Evolutionary conservation across 768 basidiomycete genomes (phyloP), one percentile per base, ranked within the genome.

Genomic region (Pisolithus marmoratus): DNA sequence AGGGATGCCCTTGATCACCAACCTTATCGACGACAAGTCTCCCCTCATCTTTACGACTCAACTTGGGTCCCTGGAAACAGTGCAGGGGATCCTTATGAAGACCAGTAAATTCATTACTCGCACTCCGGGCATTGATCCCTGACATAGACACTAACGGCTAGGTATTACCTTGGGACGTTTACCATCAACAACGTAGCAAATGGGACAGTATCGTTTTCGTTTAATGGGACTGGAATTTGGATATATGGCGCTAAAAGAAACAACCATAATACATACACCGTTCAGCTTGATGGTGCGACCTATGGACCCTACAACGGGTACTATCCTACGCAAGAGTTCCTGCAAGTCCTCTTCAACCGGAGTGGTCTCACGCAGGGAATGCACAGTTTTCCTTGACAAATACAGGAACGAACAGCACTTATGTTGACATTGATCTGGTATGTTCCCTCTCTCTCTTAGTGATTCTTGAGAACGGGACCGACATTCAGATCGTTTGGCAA

Each of bases 341-440:
- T 79, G 56, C n/a, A n/a, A n/a, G n/a, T n/a, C n/a, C n/a, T n/a
- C n/a, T n/a, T n/a, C n/a, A n/a, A n/a, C n/a, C n/a, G n/a, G n/a
- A n/a, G n/a, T n/a, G n/a, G n/a, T n/a, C n/a, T n/a, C n/a, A 38
- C 49, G 3, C 63, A 72, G 38, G 70, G 55, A 4, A 48, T 36
- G 22, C 80, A 81, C 62, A 62, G 0, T 62, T 80, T 3, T 55
- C 47, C 14, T 3, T 69, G 42, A 67, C 57, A 45, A 67, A 67
- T 38, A 71, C 63, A 3, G 66, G 75, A 27, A 59, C 63, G 3
- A 72, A 71, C 48, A 41, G 19, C 5, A 19, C 40, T 20, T 68
- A 62, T 38, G 57, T 81, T 43, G 80, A 77, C 57, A 61, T 81
- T 23, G 80, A 82, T 50, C 77, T n/a, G n/a, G n/a, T n/a, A n/a